Evolutionary conservation across 768 basidiomycete species (phyloP), one percentile per base, ranked within the genome.

Genomic region (Strobilomyces dryophilus): DNA sequence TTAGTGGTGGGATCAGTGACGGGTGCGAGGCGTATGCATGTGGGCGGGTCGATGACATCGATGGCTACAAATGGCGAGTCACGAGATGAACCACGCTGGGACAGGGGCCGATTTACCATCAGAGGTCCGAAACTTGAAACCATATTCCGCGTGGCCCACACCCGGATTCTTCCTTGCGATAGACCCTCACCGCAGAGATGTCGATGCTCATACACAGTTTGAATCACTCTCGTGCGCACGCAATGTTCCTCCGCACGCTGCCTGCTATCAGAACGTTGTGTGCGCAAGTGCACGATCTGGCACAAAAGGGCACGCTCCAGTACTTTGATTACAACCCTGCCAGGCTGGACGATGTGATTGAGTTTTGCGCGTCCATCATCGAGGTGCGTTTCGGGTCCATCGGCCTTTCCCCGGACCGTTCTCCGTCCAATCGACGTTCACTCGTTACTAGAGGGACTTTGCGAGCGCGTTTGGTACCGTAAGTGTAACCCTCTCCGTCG

Each of bases 241-340:
- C 84, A 24, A 73, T 71, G 6, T 95, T 94, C 64, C 81, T 97
- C 41, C 85, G 87, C 31, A 92, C 90, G 0, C 77, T 97, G 4
- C 88, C 91, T 15, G 82, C 93, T n/a, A 92, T 98, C 61, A 82
- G 95, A 43, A 87, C 94, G 61, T 80, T 92, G 40, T 98, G 93
- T 69, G 66, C 71, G 11, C 79, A 79, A 39, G 92, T 98, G 32
- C 83, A 88, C 67, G 79, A 83, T 27, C 83, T 95, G 18, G 94
- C 91, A 12, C 73, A 81, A 66, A 65, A 79, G 56, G 87, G 83
- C 47, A 81, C 86, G 61, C 79, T 97, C 11, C 74, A 93, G 60
- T 94, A 91, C 70, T 95, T 95, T 65, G 82, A 85, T 21, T 92
- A 94, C 67, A 79, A 92, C 66, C 84, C 89, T 26, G 84, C 85